Conservation (phyloP, 441 rosid species). For the Viola pubescens region DNA sequence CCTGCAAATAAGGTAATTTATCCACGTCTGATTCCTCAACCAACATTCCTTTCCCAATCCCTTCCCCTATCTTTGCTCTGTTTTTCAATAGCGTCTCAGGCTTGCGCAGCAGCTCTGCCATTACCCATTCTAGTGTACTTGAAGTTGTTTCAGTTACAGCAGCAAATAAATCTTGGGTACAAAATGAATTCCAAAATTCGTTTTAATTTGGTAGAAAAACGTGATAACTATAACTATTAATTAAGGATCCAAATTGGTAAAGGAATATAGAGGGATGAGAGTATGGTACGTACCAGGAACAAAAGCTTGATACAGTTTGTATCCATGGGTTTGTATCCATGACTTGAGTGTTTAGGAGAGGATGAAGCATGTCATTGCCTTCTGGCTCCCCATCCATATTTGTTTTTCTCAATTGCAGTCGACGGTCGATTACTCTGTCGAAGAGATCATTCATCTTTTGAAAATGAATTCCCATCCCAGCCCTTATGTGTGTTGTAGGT, state of each 20-base stretch:
- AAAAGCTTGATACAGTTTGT: slow-evolving; percentile 10
- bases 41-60: slow-evolving; percentile 17
- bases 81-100: slow-evolving; percentile 25
- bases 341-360: slow-evolving; percentile 19
- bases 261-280: too few species aligned
- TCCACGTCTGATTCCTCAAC: slow-evolving; percentile 20
- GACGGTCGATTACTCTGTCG: slow-evolving; percentile 3
- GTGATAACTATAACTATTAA: background rate
- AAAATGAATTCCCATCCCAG: background rate
- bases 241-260: too few species aligned
- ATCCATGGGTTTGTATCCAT: background rate
- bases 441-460: background rate
- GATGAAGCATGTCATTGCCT: slow-evolving; percentile 18
- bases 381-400: background rate
- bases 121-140: slow-evolving; percentile 60
- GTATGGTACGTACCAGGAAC: slow-evolving; percentile 11
- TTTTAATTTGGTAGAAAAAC: too few species aligned
- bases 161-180: slow-evolving; percentile 17
- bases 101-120: slow-evolving; percentile 46
- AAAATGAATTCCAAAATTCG: background rate
- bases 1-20: slow-evolving; percentile 21
- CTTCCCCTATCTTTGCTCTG: slow-evolving; percentile 16
- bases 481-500: slow-evolving; percentile 8
- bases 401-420: slow-evolving; percentile 4
- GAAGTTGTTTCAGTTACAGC: slow-evolving; percentile 52